Conservation (phyloP, 139 green algal species). For the Pleodorina starrii region DNA sequence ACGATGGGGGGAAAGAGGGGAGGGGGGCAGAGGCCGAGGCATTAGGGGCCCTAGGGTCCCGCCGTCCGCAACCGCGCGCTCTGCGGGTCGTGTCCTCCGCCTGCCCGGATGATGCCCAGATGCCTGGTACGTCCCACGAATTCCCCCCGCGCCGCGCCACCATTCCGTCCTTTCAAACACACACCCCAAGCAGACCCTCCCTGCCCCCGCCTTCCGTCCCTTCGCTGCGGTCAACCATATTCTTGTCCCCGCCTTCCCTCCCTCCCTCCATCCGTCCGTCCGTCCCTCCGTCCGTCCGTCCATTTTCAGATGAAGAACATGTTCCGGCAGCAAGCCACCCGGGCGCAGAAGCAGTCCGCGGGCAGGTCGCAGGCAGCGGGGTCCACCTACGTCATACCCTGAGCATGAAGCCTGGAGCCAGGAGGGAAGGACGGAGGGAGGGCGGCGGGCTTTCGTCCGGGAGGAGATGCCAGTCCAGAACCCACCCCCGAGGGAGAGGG, state of each 20-base stretch:
- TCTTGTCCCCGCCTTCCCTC: background rate
- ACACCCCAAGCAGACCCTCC: background rate
- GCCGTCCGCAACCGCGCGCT: background rate
- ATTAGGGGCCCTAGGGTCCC: background rate
- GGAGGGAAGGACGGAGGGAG: background rate
- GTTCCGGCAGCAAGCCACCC: constrained; percentile 79
- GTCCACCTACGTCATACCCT: constrained; percentile 59
- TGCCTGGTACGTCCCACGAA: background rate
- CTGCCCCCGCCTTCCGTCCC: too few species aligned
- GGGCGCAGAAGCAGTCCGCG: constrained; percentile 69
- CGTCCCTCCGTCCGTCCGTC: too few species aligned
- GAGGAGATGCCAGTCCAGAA: background rate
- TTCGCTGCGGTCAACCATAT: background rate
- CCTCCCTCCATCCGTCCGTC: too few species aligned
- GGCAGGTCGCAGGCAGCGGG: constrained; percentile 32
- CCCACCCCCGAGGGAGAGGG: background rate
- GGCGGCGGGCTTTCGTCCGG: background rate
- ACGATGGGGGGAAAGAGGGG: background rate
- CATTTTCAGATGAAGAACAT: constrained; percentile 67
- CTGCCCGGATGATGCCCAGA: background rate
- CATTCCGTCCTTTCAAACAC: background rate
- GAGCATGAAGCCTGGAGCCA: background rate
- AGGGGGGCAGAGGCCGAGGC: too few species aligned
- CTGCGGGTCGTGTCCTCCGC: background rate
- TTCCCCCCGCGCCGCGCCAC: too few species aligned